phyloP scores from a whole-genome alignment of 192 early-diverging fungal species.

The Glomus cerebriforme region DNA sequence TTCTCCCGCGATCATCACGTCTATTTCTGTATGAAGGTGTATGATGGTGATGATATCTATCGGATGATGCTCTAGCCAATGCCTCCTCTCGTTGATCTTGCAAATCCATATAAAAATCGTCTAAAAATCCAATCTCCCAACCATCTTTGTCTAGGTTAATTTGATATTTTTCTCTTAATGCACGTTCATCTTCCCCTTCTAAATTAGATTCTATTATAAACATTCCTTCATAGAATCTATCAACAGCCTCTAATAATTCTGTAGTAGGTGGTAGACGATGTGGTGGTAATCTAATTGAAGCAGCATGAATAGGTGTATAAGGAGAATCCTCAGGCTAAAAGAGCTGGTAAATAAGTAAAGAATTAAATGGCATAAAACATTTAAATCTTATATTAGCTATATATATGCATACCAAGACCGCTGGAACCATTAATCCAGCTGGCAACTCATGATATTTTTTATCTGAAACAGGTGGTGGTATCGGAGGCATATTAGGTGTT shows the following conservation, averaged over 20 bases:
- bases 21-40: background rate
- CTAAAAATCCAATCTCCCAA: conserved; percentile 31
- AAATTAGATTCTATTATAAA: background rate
- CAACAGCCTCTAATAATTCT: conserved; percentile 27
- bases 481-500: background rate
- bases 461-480: conserved; percentile 21
- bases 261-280: conserved; percentile 29
- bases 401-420: conserved; percentile 23
- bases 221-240: conserved; percentile 35
- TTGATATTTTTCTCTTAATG: background rate
- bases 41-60: conserved; percentile 2
- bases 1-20: conserved; percentile 13
- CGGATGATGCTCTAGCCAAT: conserved; percentile 7
- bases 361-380: conserved; percentile 29
- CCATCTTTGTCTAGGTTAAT: conserved; percentile 29
- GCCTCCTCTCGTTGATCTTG: conserved; percentile 10
- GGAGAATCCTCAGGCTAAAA: conserved; percentile 33
- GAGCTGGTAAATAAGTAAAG: conserved; percentile 32
- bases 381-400: background rate
- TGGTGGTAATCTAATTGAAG: conserved; percentile 28
- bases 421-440: conserved; percentile 30
- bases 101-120: conserved; percentile 29
- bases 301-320: conserved; percentile 23
- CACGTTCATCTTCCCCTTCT: conserved; percentile 20
- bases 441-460: conserved; percentile 34